Conservation (phyloP, 805 yeast species). For the Schizosaccharomyces lindneri region DNA sequence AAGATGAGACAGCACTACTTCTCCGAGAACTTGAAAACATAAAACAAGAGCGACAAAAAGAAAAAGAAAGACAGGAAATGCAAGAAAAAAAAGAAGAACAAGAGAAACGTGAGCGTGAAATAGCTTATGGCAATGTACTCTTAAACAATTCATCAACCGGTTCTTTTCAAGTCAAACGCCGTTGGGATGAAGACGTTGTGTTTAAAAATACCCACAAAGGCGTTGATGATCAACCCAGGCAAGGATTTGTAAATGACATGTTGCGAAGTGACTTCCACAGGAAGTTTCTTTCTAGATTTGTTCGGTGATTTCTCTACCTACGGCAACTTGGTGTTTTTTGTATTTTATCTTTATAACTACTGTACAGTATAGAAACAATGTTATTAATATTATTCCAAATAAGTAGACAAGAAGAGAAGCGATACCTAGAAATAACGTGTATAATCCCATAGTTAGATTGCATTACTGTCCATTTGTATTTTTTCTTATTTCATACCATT, state of each 20-base stretch:
- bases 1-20: constrained; percentile 14
- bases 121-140: constrained; percentile 15
- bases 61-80: constrained; percentile 8
- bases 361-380: no score
- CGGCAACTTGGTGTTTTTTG: no score
- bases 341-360: no score
- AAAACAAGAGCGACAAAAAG: constrained; percentile 13
- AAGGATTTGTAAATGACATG: constrained; percentile 15
- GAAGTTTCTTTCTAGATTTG: constrained; percentile 15
- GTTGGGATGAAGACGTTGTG: constrained; percentile 16
- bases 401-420: no score
- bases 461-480: no score
- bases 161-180: constrained; percentile 9
- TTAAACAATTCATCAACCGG: constrained; percentile 6
- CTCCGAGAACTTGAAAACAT: constrained; percentile 15
- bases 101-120: constrained; percentile 6
- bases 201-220: constrained; percentile 15
- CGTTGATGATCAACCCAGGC: constrained; percentile 7
- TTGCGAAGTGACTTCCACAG: constrained; percentile 17
- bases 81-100: constrained; percentile 8
- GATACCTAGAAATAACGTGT: no score
- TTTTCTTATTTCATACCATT: no score
- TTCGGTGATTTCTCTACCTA: constrained; percentile 3
- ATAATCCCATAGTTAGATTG: no score
- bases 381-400: no score